Conservation (phyloP, 352 stramenopile species). For the Phytophthora agathidicida region DNA sequence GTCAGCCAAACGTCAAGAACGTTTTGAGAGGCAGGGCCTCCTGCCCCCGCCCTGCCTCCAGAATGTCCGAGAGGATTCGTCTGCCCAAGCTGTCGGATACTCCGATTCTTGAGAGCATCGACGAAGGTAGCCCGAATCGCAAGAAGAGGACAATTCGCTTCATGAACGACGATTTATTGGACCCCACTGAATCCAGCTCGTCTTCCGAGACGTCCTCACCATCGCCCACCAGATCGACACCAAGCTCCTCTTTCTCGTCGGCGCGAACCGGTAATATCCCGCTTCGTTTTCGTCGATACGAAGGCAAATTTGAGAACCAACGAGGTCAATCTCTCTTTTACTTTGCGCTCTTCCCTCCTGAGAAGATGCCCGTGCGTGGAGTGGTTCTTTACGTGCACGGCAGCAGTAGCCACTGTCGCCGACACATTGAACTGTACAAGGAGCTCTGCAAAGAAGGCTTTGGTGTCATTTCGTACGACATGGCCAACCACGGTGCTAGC, state of each 20-base stretch:
- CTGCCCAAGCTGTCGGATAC: constrained; percentile 4
- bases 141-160: constrained; percentile 31
- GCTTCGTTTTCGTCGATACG: constrained; percentile 33
- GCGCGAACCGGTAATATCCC: constrained; percentile 18
- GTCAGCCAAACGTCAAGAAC: constrained; percentile 21
- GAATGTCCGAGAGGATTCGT: constrained; percentile 18
- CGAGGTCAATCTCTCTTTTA: constrained; percentile 50
- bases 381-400: constrained; percentile 60
- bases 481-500: constrained; percentile 54
- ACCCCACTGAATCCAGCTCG: constrained; percentile 17
- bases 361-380: constrained; percentile 37
- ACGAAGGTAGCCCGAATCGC: constrained; percentile 1
- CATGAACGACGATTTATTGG: constrained; percentile 19
- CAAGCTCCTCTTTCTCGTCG: constrained; percentile 5
- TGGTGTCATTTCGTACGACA: constrained; percentile 53
- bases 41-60: constrained; percentile 3
- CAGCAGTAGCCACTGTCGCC: constrained; percentile 46
- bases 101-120: neutral
- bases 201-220: constrained; percentile 1
- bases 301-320: constrained; percentile 46
- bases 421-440: constrained; percentile 53
- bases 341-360: constrained; percentile 42
- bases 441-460: constrained; percentile 48
- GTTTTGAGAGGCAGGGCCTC: constrained; percentile 3
- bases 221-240: constrained; percentile 8